Conservation (phyloP, 2,329 filamentous ascomycete genomes). For the Sporothrix humicola region DNA sequence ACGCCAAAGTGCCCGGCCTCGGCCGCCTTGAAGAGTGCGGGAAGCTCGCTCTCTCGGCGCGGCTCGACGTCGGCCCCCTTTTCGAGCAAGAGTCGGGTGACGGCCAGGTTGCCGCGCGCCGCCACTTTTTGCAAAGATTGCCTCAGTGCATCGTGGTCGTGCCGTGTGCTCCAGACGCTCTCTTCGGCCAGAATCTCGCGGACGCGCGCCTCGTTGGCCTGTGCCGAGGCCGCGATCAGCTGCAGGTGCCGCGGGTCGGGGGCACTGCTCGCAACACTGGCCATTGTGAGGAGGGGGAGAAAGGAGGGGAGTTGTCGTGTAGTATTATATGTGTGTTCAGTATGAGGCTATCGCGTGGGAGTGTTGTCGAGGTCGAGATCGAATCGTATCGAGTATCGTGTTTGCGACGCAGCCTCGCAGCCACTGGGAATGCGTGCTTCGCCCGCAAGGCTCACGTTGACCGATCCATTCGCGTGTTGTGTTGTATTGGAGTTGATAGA, state of each 20-base stretch:
- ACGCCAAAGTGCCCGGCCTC: conserved; percentile 47
- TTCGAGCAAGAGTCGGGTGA: conserved; percentile 48
- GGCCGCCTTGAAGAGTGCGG: conserved; percentile 49
- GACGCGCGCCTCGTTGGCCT: conserved; percentile 48
- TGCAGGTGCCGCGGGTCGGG: conserved; percentile 48
- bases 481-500: not conserved
- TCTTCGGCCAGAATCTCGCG: conserved; percentile 48
- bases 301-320: not conserved
- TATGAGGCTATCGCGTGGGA: not conserved
- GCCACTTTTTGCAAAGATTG: conserved; percentile 49
- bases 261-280: conserved; percentile 48
- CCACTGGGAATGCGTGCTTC: conserved; percentile 11
- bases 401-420: conserved; percentile 11
- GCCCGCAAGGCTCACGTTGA: conserved; percentile 9
- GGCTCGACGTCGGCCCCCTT: conserved; percentile 48
- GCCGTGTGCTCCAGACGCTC: conserved; percentile 44
- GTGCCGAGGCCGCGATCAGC: conserved; percentile 47
- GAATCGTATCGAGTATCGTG: not conserved
- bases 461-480: conserved; percentile 7
- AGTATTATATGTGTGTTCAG: not conserved
- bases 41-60: conserved; percentile 45
- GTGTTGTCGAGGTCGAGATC: not conserved
- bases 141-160: conserved; percentile 48
- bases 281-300: conserved; percentile 15
- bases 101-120: conserved; percentile 45